Base-by-base conservation (phyloP, 2,329 filamentous ascomycete genomes). In the Trichoderma atrobrunneum region DNA sequence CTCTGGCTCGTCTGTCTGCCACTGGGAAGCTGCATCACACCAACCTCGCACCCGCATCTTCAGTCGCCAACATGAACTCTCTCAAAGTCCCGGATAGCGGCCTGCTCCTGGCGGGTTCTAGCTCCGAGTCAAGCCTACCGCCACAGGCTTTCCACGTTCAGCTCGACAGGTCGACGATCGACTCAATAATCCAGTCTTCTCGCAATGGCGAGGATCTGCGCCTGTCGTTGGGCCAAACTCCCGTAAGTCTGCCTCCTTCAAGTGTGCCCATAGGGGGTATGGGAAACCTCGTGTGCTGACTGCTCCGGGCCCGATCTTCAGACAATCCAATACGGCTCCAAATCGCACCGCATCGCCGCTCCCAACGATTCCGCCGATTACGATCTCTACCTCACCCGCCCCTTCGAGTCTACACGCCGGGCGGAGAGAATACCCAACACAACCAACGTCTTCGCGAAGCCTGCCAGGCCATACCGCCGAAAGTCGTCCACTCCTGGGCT, bases 171-270 rank as follows among this genome's bases (percentile, higher is more conserved):
- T 83, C 82, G 78, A 83, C 89, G 66, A 87, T 91, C 76, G 87
- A 90, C 78, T 85, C 88, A 74, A 87, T 91, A 86, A 90, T 91
- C 75, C 84, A 84, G 79, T 88, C 86, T 76, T 85, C 88, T 51
- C 86, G 87, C 76, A 84, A 85, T 81, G 88, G 88, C 65, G 84
- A 87, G 70, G 82, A 85, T 60, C 84, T 91, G 68, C 84, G 88
- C 76, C 82, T 91, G 76, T 85, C 87, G 6, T 80, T 91, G 73
- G 89, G 89, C 54, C 84, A 82, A 76, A 84, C 81, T 76, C 89
- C 89, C 48, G 89, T 91, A 87, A 85, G 89, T 85, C 57, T 59
- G 64, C 51, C 21, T 30, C 34, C 64, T 34, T 24, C 16, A 28
- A 26, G 30, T 57, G 48, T 24, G 21, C 48, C 48, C 24, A 18